A percentile compares a stretch with the other conserved stretches of the same genome.
phyloP scores from a whole-genome alignment of 2,329 filamentous ascomycete species.

The Diaporthe ilicicola region DNA sequence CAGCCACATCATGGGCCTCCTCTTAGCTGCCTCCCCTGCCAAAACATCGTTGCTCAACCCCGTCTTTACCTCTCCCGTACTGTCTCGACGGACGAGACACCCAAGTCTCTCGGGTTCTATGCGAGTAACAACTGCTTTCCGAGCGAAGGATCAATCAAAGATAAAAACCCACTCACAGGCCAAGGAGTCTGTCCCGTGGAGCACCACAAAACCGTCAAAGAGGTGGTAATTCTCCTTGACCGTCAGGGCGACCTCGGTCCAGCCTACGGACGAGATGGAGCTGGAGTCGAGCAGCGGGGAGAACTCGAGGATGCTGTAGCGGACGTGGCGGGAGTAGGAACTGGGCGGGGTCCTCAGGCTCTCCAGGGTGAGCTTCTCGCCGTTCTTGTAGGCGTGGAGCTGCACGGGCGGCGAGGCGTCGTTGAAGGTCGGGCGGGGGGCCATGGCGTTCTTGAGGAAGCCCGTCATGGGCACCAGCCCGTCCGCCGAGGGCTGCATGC shows the following conservation, averaged over 20 bases:
- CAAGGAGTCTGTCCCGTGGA: constrained; percentile 90
- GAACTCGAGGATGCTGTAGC: constrained; percentile 88
- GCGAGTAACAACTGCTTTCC: not conserved
- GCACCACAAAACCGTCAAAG: constrained; percentile 90
- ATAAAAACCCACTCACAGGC: constrained; percentile 55
- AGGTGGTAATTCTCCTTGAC: constrained; percentile 85
- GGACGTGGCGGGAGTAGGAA: constrained; percentile 80
- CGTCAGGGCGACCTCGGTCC: constrained; percentile 84
- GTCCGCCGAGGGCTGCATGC: constrained; percentile 84
- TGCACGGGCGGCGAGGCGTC: constrained; percentile 69
- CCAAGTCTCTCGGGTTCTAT: not conserved
- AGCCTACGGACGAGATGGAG: constrained; percentile 86
- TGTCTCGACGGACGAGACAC: not conserved
- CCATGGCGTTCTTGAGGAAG: constrained; percentile 84
- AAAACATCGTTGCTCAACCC: not conserved
- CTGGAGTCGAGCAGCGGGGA: constrained; percentile 86
- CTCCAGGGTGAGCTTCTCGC: constrained; percentile 61
- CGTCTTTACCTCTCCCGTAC: not conserved
- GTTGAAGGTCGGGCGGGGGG: constrained; percentile 85
- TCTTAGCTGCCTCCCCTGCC: not conserved
- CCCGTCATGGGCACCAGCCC: constrained; percentile 83
- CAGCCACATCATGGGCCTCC: not conserved
- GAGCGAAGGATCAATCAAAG: not conserved
- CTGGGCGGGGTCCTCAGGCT: constrained; percentile 83
- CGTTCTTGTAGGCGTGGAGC: constrained; percentile 61